These are phyloP conservation scores for Lablab purpureus DNA, from an alignment of 306 rosid species.

Conservation along the genomic window DNA sequence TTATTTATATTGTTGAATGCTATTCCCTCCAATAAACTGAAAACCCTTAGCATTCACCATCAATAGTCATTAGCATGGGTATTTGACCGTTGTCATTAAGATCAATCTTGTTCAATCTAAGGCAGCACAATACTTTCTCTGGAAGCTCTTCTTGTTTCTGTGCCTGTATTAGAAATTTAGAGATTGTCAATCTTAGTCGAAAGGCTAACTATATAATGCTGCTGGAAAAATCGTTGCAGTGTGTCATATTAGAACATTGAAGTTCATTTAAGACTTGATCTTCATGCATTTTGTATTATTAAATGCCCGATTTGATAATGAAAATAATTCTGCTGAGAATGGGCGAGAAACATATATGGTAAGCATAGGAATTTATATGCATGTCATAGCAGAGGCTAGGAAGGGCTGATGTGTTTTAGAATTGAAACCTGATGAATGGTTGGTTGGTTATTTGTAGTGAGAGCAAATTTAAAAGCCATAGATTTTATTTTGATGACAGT, in stretches of 20 bases:
- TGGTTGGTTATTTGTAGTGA: background rate
- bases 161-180: conserved; percentile 58
- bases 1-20: conserved; percentile 21
- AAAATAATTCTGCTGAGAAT: background rate
- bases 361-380: background rate
- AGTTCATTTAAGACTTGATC: conserved; percentile 1
- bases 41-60: conserved; percentile 46
- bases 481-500: conserved; percentile 14
- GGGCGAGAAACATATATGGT: background rate
- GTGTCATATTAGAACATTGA: conserved; percentile 4
- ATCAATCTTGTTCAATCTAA: conserved; percentile 90
- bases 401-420: background rate
- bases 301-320: background rate
- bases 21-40: conserved; percentile 35
- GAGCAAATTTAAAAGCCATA: conserved; percentile 2
- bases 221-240: background rate
- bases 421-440: background rate
- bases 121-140: conserved; percentile 85
- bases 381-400: background rate
- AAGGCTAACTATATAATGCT: background rate
- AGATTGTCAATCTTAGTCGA: conserved; percentile 32
- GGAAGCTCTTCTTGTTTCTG: conserved; percentile 94
- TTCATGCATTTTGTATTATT: background rate
- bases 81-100: conserved; percentile 74
- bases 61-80: conserved; percentile 71